A percentile compares a stretch with the other conserved stretches of the same genome.
Evolutionary conservation across 2,329 filamentous ascomycete species (phyloP).

Genomic region (Botrytis pseudocinerea): DNA sequence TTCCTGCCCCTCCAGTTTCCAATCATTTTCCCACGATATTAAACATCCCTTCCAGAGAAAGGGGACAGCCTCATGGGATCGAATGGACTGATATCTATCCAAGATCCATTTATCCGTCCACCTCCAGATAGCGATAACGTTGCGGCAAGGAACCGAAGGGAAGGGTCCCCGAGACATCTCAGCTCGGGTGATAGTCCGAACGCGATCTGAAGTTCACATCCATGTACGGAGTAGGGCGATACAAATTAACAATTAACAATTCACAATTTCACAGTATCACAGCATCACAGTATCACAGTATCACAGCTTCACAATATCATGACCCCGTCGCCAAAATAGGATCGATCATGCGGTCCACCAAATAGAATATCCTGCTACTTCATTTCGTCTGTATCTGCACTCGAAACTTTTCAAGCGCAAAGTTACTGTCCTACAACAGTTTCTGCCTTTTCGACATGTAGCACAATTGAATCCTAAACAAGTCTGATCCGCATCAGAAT

Average conservation of each 20-base stretch:
- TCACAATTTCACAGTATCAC: background rate
- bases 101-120: background rate
- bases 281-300: too few species aligned
- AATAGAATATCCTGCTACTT: background rate
- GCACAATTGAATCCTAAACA: background rate
- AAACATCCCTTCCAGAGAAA: background rate
- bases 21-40: background rate
- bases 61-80: background rate
- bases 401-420: background rate
- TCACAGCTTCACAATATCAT: background rate
- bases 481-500: background rate
- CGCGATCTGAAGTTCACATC: background rate
- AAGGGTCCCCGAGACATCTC: constrained; percentile 1
- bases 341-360: background rate
- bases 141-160: background rate
- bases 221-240: background rate
- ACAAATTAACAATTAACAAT: background rate
- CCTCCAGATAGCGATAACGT: constrained; percentile 1
- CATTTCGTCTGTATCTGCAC: background rate
- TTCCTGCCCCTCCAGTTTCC: constrained; percentile 3
- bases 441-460: background rate
- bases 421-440: background rate
- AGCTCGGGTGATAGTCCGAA: constrained; percentile 2
- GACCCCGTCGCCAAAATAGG: background rate
- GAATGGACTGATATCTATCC: background rate